phyloP scores from a whole-genome alignment of 2,329 filamentous ascomycete genomes.

The Alternaria brassicicola region DNA sequence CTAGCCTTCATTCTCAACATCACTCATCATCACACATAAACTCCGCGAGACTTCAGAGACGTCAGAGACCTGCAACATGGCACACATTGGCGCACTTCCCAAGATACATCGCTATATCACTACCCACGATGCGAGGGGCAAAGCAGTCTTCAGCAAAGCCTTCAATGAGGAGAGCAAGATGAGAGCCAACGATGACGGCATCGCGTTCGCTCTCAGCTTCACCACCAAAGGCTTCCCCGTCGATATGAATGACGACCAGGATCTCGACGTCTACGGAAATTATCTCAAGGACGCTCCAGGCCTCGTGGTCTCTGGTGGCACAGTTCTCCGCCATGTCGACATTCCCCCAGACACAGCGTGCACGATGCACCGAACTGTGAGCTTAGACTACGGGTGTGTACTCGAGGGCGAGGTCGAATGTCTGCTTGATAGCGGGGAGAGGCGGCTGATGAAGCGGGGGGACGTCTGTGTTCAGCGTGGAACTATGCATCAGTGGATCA shows the following conservation, averaged over 20 bases:
- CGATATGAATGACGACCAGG: conserved; percentile 53
- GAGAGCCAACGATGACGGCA: conserved; percentile 51
- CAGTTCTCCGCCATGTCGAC: conserved; percentile 54
- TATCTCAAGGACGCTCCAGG: conserved; percentile 57
- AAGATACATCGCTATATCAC: conserved; percentile 48
- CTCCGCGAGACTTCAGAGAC: neutral
- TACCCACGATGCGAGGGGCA: conserved; percentile 43
- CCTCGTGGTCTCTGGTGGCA: conserved; percentile 56
- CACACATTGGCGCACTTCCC: conserved; percentile 40
- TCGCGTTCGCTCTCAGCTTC: conserved; percentile 58
- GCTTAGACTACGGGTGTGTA: conserved; percentile 49
- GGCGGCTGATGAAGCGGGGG: conserved; percentile 44
- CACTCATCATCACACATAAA: neutral
- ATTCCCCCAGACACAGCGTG: conserved; percentile 44
- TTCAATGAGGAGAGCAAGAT: conserved; percentile 46
- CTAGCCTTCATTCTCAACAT: neutral
- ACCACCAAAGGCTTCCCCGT: conserved; percentile 57
- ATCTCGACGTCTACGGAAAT: conserved; percentile 55
- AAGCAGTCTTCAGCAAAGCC: conserved; percentile 46
- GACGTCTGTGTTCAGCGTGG: conserved; percentile 49
- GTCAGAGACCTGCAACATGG: conserved; percentile 34
- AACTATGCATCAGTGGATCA: conserved; percentile 51
- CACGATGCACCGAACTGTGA: conserved; percentile 51
- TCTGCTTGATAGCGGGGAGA: conserved; percentile 49
- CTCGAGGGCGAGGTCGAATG: conserved; percentile 49